Percentiles rank a stretch among this genome's conserved stretches.
phyloP scores from a whole-genome alignment of 1,284 basidiomycete genomes.

The Microbotryum intermedium region DNA sequence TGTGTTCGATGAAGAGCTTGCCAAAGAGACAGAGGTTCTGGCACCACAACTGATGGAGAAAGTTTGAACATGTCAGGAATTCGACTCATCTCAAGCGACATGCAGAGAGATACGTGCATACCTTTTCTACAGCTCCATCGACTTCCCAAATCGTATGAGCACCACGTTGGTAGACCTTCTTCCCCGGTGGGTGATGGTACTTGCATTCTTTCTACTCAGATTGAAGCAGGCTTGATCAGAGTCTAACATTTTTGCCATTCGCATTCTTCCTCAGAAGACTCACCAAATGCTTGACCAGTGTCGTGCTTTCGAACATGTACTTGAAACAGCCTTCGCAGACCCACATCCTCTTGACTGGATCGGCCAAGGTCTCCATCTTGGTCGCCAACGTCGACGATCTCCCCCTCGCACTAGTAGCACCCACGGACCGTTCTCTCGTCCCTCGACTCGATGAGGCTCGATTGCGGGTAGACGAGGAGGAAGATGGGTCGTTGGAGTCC shows the following conservation, averaged over 20 bases:
- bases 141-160: slow-evolving; percentile 92
- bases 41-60: slow-evolving; percentile 65
- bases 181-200: slow-evolving; percentile 69
- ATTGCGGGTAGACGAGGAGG: background rate
- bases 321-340: slow-evolving; percentile 94
- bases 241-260: no score
- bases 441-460: background rate
- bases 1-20: slow-evolving; percentile 98
- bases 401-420: background rate
- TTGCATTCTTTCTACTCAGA: slow-evolving; percentile 59
- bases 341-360: slow-evolving; percentile 46
- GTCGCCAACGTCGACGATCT: background rate
- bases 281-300: slow-evolving; percentile 68
- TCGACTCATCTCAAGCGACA: background rate
- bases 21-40: slow-evolving; percentile 93
- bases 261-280: slow-evolving; percentile 36
- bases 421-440: slow-evolving; percentile 6
- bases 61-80: background rate
- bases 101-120: slow-evolving; percentile 36
- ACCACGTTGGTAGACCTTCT: slow-evolving; percentile 81
- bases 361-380: background rate
- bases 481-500: no score
- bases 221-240: background rate
- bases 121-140: slow-evolving; percentile 77
- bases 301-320: slow-evolving; percentile 69